Percentiles rank a stretch among this genome's conserved stretches.
Evolutionary conservation across 208 protist genomes (phyloP).

Genomic region (Leishmania tarentolae): DNA sequence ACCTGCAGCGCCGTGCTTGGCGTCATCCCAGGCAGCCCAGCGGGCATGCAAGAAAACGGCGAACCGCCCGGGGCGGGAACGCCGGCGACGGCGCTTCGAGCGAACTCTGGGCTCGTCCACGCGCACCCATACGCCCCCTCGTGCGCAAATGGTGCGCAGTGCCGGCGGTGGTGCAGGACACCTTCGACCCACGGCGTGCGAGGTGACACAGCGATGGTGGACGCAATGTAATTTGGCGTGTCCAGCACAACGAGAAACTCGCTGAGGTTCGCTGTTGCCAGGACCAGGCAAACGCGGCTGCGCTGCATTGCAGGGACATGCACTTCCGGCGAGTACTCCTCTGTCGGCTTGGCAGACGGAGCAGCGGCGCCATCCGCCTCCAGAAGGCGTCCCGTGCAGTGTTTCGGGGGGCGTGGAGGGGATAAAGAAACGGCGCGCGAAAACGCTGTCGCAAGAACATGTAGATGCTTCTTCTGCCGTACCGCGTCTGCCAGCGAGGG

Average conservation of each 20-base stretch:
- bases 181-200: conserved; percentile 9
- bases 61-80: neutral
- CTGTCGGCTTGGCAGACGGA: neutral
- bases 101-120: conserved; percentile 43
- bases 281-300: conserved; percentile 12
- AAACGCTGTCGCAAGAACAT: too few species aligned
- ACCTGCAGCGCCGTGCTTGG: conserved; percentile 22
- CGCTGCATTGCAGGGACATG: conserved; percentile 12
- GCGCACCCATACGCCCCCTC: conserved; percentile 18
- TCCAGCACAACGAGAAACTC: conserved; percentile 29
- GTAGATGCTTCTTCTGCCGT: neutral
- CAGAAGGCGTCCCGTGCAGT: too few species aligned
- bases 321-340: neutral
- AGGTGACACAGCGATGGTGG: neutral
- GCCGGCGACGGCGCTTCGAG: neutral
- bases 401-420: neutral
- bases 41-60: neutral
- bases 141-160: conserved; percentile 19
- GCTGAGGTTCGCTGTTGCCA: conserved; percentile 7
- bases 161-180: conserved; percentile 40
- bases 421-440: neutral
- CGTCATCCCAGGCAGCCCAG: neutral
- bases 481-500: neutral
- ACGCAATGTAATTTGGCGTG: conserved; percentile 9
- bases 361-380: neutral